Evolutionary conservation across 129 eudicot species (phyloP).

Genomic region (Sambucus nigra): DNA sequence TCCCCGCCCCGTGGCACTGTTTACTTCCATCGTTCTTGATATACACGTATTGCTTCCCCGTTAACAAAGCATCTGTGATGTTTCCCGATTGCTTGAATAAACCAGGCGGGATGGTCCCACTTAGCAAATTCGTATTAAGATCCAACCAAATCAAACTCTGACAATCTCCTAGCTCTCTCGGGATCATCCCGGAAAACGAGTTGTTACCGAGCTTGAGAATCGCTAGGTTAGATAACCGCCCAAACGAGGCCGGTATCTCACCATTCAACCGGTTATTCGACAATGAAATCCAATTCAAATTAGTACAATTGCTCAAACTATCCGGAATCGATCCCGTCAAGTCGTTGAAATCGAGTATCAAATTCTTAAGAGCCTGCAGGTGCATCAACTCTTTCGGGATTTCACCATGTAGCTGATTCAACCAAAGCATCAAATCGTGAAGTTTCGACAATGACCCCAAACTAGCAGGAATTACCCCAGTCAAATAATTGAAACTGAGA

Average conservation of each 20-base stretch:
- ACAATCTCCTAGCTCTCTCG: conserved; percentile 80
- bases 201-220: conserved; percentile 90
- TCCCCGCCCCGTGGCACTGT: conserved; percentile 91
- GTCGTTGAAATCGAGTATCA: conserved; percentile 53
- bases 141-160: conserved; percentile 89
- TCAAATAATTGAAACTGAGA: conserved; percentile 74
- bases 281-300: conserved; percentile 55
- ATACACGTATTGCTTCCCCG: conserved; percentile 62
- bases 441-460: conserved; percentile 61
- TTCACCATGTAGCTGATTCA: conserved; percentile 72
- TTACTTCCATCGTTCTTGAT: conserved; percentile 83
- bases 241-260: conserved; percentile 59
- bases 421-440: conserved; percentile 67
- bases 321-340: conserved; percentile 46
- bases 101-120: conserved; percentile 69
- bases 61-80: conserved; percentile 48
- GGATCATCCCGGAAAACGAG: conserved; percentile 65
- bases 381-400: conserved; percentile 80
- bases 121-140: conserved; percentile 62
- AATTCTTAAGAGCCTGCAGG: conserved; percentile 35
- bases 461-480: conserved; percentile 63
- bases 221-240: conserved; percentile 52
- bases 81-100: conserved; percentile 79
- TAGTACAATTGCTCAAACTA: conserved; percentile 46
- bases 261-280: conserved; percentile 48